phyloP scores from a whole-genome alignment of 148 eudicot genomes.

The Salicornia ramosissima region DNA sequence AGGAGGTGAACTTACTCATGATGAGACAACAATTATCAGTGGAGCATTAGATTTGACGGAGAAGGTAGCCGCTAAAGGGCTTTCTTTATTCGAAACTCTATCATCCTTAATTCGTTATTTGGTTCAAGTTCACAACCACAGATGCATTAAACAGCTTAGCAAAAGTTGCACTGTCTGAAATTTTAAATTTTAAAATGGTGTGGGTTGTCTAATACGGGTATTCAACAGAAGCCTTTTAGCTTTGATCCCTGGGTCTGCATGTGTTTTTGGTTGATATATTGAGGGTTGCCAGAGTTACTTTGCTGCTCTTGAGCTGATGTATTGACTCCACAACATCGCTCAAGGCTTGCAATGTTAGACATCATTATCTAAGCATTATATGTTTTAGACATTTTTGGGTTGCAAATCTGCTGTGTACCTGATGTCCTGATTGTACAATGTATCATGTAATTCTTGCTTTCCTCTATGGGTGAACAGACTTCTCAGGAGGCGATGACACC shows the following conservation, averaged over 20 bases:
- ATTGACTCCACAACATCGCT: neutral
- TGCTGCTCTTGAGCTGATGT: neutral
- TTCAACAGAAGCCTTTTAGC: neutral
- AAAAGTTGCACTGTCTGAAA: no score
- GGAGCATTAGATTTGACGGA: slow-evolving; percentile 83
- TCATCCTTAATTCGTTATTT: neutral
- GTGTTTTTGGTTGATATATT: neutral
- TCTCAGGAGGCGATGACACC: slow-evolving; percentile 99
- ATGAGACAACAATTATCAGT: slow-evolving; percentile 95
- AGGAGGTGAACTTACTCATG: slow-evolving; percentile 97
- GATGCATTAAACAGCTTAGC: neutral
- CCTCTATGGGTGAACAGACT: slow-evolving; percentile 46
- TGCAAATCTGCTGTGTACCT: neutral
- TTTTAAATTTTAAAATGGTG: no score
- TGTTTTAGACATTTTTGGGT: neutral
- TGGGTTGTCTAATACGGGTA: neutral
- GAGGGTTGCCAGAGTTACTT: neutral
- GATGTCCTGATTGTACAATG: slow-evolving; percentile 4
- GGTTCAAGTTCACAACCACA: neutral
- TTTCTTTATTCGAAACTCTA: neutral
- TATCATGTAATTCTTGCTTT: slow-evolving; percentile 2
- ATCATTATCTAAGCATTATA: neutral
- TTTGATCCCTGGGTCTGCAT: neutral
- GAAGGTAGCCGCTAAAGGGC: slow-evolving; percentile 30
- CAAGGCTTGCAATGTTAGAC: neutral